phyloP scores from a whole-genome alignment of 1,284 basidiomycete species.

The Sanghuangporus sanghuang region DNA sequence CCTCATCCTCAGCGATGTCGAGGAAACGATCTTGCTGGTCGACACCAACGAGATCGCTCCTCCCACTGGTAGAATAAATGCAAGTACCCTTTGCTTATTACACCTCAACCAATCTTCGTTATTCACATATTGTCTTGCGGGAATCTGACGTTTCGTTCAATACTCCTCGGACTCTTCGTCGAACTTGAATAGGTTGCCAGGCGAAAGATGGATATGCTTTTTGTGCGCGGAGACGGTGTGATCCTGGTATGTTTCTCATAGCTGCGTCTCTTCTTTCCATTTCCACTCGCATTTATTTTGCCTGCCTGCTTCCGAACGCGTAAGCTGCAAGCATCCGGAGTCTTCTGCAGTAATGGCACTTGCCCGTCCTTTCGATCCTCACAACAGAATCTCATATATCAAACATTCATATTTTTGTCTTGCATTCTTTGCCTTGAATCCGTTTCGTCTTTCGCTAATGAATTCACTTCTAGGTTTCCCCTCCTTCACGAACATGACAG shows the following conservation, averaged over 20 bases:
- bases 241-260: constrained; percentile 62
- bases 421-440: too few relatives aligned
- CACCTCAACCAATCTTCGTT: not conserved
- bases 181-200: constrained; percentile 69
- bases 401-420: too few relatives aligned
- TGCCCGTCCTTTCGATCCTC: too few relatives aligned
- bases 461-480: too few relatives aligned
- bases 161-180: constrained; percentile 13
- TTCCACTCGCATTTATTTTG: not conserved
- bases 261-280: not conserved
- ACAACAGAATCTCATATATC: too few relatives aligned
- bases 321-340: not conserved
- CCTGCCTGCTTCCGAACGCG: too few relatives aligned
- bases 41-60: constrained; percentile 58
- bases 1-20: constrained; percentile 93
- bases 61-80: constrained; percentile 58
- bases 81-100: constrained; percentile 29
- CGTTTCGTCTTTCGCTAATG: too few relatives aligned
- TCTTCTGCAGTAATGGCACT: too few relatives aligned
- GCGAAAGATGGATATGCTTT: constrained; percentile 96
- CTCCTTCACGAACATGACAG: too few relatives aligned
- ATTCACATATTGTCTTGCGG: not conserved
- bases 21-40: constrained; percentile 93
- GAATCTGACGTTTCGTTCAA: not conserved
- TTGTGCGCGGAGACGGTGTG: constrained; percentile 93